Base-by-base conservation (phyloP, 2,329 filamentous ascomycete genomes). In the Tolypocladium capitatum region DNA sequence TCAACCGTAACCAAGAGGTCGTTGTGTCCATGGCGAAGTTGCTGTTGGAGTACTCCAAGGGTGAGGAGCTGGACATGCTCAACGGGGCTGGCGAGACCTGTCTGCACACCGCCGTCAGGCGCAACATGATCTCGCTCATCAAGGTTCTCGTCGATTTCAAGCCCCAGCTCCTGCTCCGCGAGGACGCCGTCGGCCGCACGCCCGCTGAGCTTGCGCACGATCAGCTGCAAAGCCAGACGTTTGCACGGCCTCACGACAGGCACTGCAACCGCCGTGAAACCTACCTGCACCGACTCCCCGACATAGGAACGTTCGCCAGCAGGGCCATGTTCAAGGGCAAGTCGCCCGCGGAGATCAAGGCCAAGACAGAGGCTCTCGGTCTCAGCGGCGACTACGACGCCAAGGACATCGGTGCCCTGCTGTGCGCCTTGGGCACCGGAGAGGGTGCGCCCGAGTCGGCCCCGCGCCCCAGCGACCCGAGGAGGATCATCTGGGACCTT, bases 171-270 rank as follows among this genome's bases (percentile, higher is more conserved):
- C 66, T 88, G 0, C 73, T 77, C 54, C 76, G 81, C 21, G 87
- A 92, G 60, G 90, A 90, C 54, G 78, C 84, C 0, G 84, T 84
- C 0, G 87, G 87, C 2, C 74, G 77, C 16, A 92, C 86, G 0
- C 83, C 86, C 0, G 71, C 74, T 28, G 86, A 92, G 55, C 65
- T 86, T 44, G 78, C 81, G 0, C 68, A 76, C 45, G 80, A 84
- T 46, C 61, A 63, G 1, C 72, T 73, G 50, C 65, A 76, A 2
- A 62, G 65, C 8, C 56, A 59, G 8, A 63, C 63, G 40, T 62
- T 72, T n/a, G 44, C 49, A 31, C 52, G 53, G 18, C 61, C 58
- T 9, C 30, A 53, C 1, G 32, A 27, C 4, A 6, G 52, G 11
- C 5, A 36, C 5, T 36, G 27, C 16, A 30, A 50, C 48, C 43